These are phyloP conservation scores for Metschnikowia peoriensis DNA, from an alignment of 805 yeast genomes.

Conservation along the genomic window DNA sequence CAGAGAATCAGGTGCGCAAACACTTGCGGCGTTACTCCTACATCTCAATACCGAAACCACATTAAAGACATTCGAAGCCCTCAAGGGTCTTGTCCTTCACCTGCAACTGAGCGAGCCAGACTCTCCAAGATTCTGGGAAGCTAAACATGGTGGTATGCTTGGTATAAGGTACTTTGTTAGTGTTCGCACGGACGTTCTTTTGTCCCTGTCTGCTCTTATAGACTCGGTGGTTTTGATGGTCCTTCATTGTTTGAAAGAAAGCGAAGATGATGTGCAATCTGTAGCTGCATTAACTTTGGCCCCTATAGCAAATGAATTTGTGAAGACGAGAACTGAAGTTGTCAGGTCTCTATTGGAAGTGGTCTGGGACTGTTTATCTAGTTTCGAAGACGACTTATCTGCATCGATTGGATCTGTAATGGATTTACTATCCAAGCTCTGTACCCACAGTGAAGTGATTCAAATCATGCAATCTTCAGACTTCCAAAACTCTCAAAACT, in stretches of 20 bases:
- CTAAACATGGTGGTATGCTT: constrained; percentile 95
- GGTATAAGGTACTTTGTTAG: constrained; percentile 92
- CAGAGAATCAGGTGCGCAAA: constrained; percentile 93
- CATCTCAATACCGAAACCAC: constrained; percentile 64
- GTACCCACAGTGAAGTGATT: constrained; percentile 76
- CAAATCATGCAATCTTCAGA: constrained; percentile 68
- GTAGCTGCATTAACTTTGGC: constrained; percentile 91
- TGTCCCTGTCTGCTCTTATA: constrained; percentile 54
- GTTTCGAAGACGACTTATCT: constrained; percentile 85
- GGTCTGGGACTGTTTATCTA: constrained; percentile 87
- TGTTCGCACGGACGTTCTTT: constrained; percentile 76
- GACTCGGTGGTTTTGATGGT: constrained; percentile 81
- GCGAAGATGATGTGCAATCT: constrained; percentile 95
- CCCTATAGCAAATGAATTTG: constrained; percentile 88
- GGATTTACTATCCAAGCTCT: constrained; percentile 86
- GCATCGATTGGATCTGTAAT: constrained; percentile 95
- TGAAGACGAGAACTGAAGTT: constrained; percentile 54
- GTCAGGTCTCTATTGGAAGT: constrained; percentile 55
- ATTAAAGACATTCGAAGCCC: constrained; percentile 58
- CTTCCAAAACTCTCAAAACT: constrained; percentile 44
- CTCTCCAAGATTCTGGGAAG: constrained; percentile 80
- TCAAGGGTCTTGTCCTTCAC: constrained; percentile 72
- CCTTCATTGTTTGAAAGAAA: constrained; percentile 70
- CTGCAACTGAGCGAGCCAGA: constrained; percentile 37
- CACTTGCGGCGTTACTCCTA: constrained; percentile 82